Evolutionary conservation across 2,329 filamentous ascomycete genomes (phyloP).

Genomic region (Hypocreales sp.): DNA sequence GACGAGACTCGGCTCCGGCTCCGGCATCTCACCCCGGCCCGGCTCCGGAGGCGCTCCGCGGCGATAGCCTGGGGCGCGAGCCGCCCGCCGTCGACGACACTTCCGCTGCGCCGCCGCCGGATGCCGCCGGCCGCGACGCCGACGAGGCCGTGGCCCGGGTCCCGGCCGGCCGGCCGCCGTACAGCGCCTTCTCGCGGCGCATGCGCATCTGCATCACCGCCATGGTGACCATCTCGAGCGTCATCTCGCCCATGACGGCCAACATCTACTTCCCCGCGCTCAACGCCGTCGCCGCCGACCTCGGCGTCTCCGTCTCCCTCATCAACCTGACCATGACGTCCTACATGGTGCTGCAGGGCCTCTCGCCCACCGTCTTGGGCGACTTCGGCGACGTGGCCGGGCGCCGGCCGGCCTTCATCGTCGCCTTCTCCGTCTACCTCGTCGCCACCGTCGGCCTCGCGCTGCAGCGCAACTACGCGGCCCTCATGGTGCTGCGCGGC

Average conservation of each 20-base stretch:
- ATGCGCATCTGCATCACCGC: slow-evolving; percentile 35
- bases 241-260: slow-evolving; percentile 42
- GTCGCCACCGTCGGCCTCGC: slow-evolving; percentile 44
- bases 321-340: slow-evolving; percentile 39
- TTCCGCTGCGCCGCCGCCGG: no score
- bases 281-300: slow-evolving; percentile 21
- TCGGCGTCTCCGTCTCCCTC: slow-evolving; percentile 21
- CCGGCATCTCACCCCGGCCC: no score
- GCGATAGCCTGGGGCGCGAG: no score
- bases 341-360: slow-evolving; percentile 48
- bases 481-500: slow-evolving; percentile 44
- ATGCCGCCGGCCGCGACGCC: no score
- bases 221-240: slow-evolving; percentile 36
- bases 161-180: slow-evolving; percentile 8
- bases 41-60: no score
- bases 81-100: no score
- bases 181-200: slow-evolving; percentile 13
- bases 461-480: slow-evolving; percentile 38
- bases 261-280: slow-evolving; percentile 38
- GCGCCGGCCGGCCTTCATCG: slow-evolving; percentile 43
- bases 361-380: slow-evolving; percentile 45
- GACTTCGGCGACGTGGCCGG: slow-evolving; percentile 46
- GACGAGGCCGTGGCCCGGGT: slow-evolving; percentile 8
- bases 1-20: no score
- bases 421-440: slow-evolving; percentile 41